These are phyloP conservation scores for Candida morakotiae DNA, from an alignment of 805 yeast species.

Conservation along the genomic window DNA sequence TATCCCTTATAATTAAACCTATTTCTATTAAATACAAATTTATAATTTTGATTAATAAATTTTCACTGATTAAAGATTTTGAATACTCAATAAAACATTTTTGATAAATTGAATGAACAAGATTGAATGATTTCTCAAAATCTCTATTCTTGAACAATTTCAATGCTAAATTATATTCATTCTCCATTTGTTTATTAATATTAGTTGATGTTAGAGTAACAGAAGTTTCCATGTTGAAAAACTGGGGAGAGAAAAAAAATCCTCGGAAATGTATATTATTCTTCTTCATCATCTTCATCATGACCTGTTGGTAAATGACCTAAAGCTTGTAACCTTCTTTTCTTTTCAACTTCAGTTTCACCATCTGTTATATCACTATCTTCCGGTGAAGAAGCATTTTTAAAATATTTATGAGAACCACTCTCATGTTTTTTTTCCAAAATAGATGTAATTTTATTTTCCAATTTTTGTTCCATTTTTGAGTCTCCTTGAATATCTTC, in stretches of 20 bases:
- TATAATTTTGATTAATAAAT: conserved; percentile 28
- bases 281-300: conserved; percentile 47
- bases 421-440: conserved; percentile 2
- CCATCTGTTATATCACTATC: conserved; percentile 19
- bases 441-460: conserved; percentile 2
- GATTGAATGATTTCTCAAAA: conserved; percentile 27
- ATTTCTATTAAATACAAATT: conserved; percentile 33
- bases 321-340: conserved; percentile 57
- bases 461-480: conserved; percentile 4
- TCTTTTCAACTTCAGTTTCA: conserved; percentile 66
- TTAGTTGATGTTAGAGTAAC: neutral
- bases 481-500: conserved; percentile 1
- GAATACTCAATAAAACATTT: conserved; percentile 17
- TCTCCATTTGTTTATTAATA: conserved; percentile 11
- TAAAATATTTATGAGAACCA: neutral
- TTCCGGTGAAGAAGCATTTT: conserved; percentile 5
- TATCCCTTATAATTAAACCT: conserved; percentile 18
- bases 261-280: conserved; percentile 5
- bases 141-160: conserved; percentile 38
- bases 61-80: conserved; percentile 22
- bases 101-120: conserved; percentile 20
- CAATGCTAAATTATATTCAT: conserved; percentile 29
- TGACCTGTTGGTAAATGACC: conserved; percentile 40
- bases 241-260: neutral
- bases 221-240: conserved; percentile 5